A percentile compares a stretch with the other conserved stretches of the same genome.
Evolutionary conservation across 2,329 filamentous ascomycete genomes (phyloP).

Genomic region (Xylaria sp.): DNA sequence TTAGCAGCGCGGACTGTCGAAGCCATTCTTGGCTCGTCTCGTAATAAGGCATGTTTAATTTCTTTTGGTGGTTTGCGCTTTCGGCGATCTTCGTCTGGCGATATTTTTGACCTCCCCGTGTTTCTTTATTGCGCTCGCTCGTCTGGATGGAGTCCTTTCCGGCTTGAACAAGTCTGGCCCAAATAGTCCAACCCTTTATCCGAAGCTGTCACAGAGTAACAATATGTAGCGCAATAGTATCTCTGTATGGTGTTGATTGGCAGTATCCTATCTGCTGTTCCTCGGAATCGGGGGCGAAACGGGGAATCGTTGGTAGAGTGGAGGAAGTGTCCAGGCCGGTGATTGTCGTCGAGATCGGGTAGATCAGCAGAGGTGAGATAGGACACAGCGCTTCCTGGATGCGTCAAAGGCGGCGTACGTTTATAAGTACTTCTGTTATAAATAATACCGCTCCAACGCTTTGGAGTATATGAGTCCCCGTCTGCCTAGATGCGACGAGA

Average conservation of each 20-base stretch:
- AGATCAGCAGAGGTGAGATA: background rate
- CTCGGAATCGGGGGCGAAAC: too few relatives aligned
- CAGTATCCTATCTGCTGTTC: background rate
- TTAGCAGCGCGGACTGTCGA: slow-evolving; percentile 83
- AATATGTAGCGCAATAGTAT: background rate
- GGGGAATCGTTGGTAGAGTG: background rate
- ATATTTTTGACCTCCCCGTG: background rate
- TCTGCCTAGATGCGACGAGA: background rate
- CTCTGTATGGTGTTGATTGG: background rate
- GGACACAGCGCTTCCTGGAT: background rate
- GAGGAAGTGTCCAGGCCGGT: background rate
- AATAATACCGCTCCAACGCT: background rate
- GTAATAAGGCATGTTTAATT: slow-evolving; percentile 77
- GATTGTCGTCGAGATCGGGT: background rate
- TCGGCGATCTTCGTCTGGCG: background rate
- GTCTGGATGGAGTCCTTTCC: background rate
- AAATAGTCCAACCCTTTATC: background rate
- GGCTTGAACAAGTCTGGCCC: too few relatives aligned
- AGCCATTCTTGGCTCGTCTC: slow-evolving; percentile 90
- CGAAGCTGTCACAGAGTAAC: background rate
- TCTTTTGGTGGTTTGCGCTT: background rate
- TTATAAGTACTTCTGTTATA: background rate
- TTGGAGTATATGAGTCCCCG: background rate
- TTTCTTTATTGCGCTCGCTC: background rate
- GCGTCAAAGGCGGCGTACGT: background rate